Evolutionary conservation across 2,329 filamentous ascomycete genomes (phyloP).

Genomic region (Capronia coronata): DNA sequence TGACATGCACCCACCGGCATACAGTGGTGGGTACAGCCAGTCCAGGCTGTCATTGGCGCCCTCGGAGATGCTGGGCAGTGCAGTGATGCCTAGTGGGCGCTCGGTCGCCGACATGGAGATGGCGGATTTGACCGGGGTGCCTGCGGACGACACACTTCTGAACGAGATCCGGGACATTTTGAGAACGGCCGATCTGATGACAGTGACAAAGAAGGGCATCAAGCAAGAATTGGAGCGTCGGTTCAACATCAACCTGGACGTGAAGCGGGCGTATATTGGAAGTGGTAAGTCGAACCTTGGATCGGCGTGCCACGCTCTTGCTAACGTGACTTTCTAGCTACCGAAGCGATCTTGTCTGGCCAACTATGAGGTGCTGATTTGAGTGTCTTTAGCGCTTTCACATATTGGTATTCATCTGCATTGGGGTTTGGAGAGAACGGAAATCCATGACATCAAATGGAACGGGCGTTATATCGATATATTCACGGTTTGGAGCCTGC

Average conservation of each 20-base stretch:
- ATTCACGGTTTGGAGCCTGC: no score
- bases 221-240: slow-evolving; percentile 86
- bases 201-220: slow-evolving; percentile 96
- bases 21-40: slow-evolving; percentile 42
- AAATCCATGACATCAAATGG: no score
- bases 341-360: slow-evolving; percentile 71
- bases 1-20: slow-evolving; percentile 44
- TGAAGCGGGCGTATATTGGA: slow-evolving; percentile 88
- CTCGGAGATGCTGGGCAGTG: slow-evolving; percentile 64
- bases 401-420: no score
- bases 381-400: no score
- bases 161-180: slow-evolving; percentile 94
- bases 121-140: slow-evolving; percentile 66
- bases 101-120: slow-evolving; percentile 66
- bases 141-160: slow-evolving; percentile 80
- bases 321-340: slow-evolving; percentile 50
- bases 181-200: slow-evolving; percentile 89
- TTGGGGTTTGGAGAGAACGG: no score
- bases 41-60: slow-evolving; percentile 76
- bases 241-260: slow-evolving; percentile 79
- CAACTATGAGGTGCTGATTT: slow-evolving; percentile 54
- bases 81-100: slow-evolving; percentile 59
- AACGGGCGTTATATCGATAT: no score
- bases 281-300: slow-evolving; percentile 58
- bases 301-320: background rate